These are phyloP conservation scores for Fusarium solani-melongenae DNA, from an alignment of 2,329 filamentous ascomycete genomes.

Conservation along the genomic window DNA sequence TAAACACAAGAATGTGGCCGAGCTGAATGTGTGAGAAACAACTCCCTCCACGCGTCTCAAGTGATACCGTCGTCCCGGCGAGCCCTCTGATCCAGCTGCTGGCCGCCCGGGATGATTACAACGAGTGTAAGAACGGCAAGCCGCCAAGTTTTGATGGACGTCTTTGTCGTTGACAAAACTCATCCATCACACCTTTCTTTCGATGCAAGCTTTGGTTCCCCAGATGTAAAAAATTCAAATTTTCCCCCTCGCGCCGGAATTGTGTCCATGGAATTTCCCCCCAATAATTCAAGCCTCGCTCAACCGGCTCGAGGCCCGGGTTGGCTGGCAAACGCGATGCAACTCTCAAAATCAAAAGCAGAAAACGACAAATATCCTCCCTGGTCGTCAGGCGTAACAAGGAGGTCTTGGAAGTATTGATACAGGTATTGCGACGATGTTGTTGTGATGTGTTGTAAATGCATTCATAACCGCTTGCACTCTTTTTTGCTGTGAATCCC, in stretches of 20 bases:
- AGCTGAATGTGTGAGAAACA: not conserved
- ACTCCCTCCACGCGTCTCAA: slow-evolving; percentile 37
- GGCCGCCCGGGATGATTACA: slow-evolving; percentile 58
- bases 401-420: slow-evolving; percentile 50
- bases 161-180: slow-evolving; percentile 42
- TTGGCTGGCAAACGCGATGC: slow-evolving; percentile 33
- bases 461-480: slow-evolving; percentile 53
- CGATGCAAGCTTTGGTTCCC: slow-evolving; percentile 29
- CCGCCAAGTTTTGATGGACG: slow-evolving; percentile 41
- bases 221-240: slow-evolving; percentile 26
- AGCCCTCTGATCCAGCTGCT: slow-evolving; percentile 51
- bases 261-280: slow-evolving; percentile 31
- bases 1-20: slow-evolving; percentile 52
- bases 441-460: slow-evolving; percentile 47
- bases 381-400: slow-evolving; percentile 44
- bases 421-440: slow-evolving; percentile 57
- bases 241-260: slow-evolving; percentile 37
- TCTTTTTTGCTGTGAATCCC: slow-evolving; percentile 51
- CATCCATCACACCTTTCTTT: slow-evolving; percentile 25
- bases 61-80: slow-evolving; percentile 45
- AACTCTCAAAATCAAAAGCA: slow-evolving; percentile 38
- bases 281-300: slow-evolving; percentile 35
- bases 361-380: slow-evolving; percentile 41
- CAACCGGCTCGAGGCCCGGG: slow-evolving; percentile 23
- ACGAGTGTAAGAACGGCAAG: slow-evolving; percentile 63